A percentile compares a stretch with the other conserved stretches of the same genome.
Evolutionary conservation across 805 yeast genomes (phyloP).

Genomic region (Starmerella vitae): DNA sequence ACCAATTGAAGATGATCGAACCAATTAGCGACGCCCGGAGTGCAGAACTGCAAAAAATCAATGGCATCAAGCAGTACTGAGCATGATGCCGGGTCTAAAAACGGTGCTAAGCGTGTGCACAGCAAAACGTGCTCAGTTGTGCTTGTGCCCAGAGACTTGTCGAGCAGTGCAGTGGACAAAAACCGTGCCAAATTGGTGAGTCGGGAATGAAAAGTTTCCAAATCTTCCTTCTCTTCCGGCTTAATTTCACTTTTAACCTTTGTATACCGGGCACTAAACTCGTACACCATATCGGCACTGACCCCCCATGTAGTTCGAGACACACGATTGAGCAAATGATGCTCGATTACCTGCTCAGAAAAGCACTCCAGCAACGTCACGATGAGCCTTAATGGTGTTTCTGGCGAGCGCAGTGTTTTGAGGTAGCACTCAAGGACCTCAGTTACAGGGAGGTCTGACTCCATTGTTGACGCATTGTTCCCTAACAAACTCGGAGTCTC

Average conservation of each 20-base stretch:
- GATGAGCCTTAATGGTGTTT: conserved; percentile 8
- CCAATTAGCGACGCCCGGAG: conserved; percentile 43
- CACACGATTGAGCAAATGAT: conserved; percentile 2
- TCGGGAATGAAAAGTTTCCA: background rate
- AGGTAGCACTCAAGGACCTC: conserved; percentile 11
- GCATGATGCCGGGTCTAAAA: conserved; percentile 31
- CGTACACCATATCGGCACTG: background rate
- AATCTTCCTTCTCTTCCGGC: background rate
- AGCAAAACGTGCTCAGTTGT: conserved; percentile 17
- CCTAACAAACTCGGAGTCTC: background rate
- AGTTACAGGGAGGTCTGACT: conserved; percentile 3
- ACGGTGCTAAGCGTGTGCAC: conserved; percentile 22
- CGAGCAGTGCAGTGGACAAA: conserved; percentile 3
- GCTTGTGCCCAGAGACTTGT: conserved; percentile 3
- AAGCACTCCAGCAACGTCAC: conserved; percentile 8
- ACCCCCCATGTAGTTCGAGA: conserved; percentile 2
- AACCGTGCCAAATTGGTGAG: conserved; percentile 1
- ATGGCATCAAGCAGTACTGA: conserved; percentile 37
- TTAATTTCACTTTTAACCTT: background rate
- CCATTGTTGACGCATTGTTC: background rate
- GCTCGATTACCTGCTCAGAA: conserved; percentile 2
- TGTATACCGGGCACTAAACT: background rate
- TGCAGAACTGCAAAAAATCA: conserved; percentile 38
- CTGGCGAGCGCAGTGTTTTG: conserved; percentile 2
- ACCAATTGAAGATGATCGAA: conserved; percentile 33